phyloP scores from a whole-genome alignment of 108 stramenopile genomes.

The Aurantiochytrium sp. region DNA sequence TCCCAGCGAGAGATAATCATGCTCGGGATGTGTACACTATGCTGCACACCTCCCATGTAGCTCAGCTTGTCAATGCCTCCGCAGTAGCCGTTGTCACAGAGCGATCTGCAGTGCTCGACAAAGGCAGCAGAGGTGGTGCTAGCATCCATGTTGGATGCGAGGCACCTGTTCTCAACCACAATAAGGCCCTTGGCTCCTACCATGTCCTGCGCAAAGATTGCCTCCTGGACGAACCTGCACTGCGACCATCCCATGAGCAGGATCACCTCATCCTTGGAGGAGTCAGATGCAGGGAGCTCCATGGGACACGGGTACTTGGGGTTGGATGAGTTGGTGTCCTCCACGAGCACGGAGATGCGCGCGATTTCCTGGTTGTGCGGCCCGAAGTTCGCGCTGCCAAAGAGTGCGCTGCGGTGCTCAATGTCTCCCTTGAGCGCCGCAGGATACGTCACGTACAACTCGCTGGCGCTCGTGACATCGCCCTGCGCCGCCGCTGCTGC shows the following conservation, averaged over 20 bases:
- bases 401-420: constrained; percentile 13
- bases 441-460: neutral
- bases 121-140: neutral
- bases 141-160: neutral
- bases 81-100: neutral
- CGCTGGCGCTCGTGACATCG: neutral
- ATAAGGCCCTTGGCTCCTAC: neutral
- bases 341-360: neutral
- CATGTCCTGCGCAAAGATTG: neutral
- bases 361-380: neutral
- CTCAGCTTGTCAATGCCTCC: neutral
- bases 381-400: neutral
- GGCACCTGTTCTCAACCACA: constrained; percentile 8
- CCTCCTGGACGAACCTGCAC: neutral
- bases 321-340: neutral
- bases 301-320: neutral
- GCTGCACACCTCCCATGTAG: constrained; percentile 10
- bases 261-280: neutral
- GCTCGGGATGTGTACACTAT: neutral
- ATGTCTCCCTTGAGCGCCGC: neutral
- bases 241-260: neutral
- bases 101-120: neutral
- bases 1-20: constrained; percentile 1
- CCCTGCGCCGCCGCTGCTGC: neutral
- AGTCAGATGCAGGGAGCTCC: neutral